Evolutionary conservation across 805 yeast species (phyloP).

Genomic region (Yamadazyma tumulicola): DNA sequence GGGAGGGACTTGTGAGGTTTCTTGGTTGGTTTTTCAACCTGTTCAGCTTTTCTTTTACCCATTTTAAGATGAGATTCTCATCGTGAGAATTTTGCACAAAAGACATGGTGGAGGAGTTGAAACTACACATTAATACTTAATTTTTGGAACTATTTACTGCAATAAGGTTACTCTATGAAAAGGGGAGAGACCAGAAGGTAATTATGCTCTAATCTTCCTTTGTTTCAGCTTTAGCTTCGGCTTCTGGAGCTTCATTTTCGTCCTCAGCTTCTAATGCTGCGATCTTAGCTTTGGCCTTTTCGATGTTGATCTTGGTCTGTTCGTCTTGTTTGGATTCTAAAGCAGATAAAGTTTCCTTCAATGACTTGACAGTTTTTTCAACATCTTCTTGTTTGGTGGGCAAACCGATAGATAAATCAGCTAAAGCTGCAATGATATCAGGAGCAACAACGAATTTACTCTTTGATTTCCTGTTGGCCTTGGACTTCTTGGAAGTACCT

Average conservation of each 20-base stretch:
- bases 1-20: conserved; percentile 26
- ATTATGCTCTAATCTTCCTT: no score
- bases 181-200: no score
- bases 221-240: conserved; percentile 23
- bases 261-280: conserved; percentile 59
- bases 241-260: conserved; percentile 39
- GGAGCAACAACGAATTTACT: conserved; percentile 73
- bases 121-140: no score
- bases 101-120: no score
- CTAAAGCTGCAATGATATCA: conserved; percentile 69
- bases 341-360: conserved; percentile 68
- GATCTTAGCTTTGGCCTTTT: conserved; percentile 72
- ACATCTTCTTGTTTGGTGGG: conserved; percentile 77
- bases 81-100: conserved; percentile 1
- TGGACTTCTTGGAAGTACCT: conserved; percentile 39
- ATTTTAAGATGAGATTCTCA: conserved; percentile 7
- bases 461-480: conserved; percentile 51
- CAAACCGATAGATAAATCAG: conserved; percentile 70
- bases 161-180: no score
- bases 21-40: conserved; percentile 23
- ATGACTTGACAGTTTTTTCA: conserved; percentile 56
- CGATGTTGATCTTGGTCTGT: conserved; percentile 72
- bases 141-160: no score
- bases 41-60: conserved; percentile 25
- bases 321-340: conserved; percentile 73